Percentiles rank a stretch among this genome's conserved stretches.
Evolutionary conservation across 2,329 filamentous ascomycete species (phyloP).

Genomic region (Xylariaceae sp.): DNA sequence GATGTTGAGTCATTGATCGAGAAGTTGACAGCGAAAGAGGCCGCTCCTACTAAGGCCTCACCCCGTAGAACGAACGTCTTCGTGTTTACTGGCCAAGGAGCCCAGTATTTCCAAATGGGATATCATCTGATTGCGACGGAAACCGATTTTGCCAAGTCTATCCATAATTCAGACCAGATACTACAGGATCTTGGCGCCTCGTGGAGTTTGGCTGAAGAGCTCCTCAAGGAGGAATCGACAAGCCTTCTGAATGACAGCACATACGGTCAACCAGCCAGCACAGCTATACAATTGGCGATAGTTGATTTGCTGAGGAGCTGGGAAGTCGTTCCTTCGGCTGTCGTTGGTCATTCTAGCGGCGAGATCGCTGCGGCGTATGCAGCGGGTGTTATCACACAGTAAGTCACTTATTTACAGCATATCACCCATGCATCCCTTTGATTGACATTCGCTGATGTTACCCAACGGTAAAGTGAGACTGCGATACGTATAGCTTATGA

Average conservation of each 20-base stretch:
- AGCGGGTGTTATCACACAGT: not conserved
- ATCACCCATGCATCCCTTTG: too few species aligned
- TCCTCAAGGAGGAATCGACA: slow-evolving; percentile 6
- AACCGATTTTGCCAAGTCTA: slow-evolving; percentile 22
- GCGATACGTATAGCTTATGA: not conserved
- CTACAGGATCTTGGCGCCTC: not conserved
- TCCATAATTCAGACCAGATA: slow-evolving; percentile 14
- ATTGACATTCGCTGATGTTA: not conserved
- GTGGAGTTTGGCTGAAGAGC: slow-evolving; percentile 18
- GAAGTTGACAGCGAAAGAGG: slow-evolving; percentile 1
- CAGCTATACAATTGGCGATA: slow-evolving; percentile 21
- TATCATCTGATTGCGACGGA: slow-evolving; percentile 30
- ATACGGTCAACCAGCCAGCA: slow-evolving; percentile 12
- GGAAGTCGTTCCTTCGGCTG: slow-evolving; percentile 12
- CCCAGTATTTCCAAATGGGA: slow-evolving; percentile 34
- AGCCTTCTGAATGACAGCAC: not conserved
- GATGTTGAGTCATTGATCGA: not conserved
- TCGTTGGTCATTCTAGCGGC: slow-evolving; percentile 23
- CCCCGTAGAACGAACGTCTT: slow-evolving; percentile 24
- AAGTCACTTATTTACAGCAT: slow-evolving; percentile 3
- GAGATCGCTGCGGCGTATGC: slow-evolving; percentile 25
- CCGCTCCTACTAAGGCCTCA: not conserved
- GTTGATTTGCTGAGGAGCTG: slow-evolving; percentile 10
- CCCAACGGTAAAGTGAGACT: not conserved
- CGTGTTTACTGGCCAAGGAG: slow-evolving; percentile 40